Evolutionary conservation across 176 grass and related monocot species (phyloP).

Genomic region (Eremochloa ophiuroides): DNA sequence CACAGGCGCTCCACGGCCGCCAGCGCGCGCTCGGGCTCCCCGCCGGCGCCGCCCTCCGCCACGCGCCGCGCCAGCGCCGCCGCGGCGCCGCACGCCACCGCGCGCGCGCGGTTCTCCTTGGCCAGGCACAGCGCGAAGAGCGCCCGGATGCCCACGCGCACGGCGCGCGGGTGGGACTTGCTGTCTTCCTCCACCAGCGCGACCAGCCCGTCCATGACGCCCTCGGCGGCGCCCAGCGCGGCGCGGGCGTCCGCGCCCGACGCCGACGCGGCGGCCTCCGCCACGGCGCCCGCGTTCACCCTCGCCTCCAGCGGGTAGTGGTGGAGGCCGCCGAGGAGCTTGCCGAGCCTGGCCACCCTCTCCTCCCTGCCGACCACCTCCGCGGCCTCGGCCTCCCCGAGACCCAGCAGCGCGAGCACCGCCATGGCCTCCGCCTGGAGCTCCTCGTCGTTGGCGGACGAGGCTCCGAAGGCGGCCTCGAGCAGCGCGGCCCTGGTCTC

Average conservation of each 20-base stretch:
- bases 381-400: slow-evolving; percentile 70
- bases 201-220: slow-evolving; percentile 53
- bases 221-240: slow-evolving; percentile 37
- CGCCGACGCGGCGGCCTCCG: slow-evolving; percentile 56
- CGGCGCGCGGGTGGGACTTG: slow-evolving; percentile 59
- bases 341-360: slow-evolving; percentile 45
- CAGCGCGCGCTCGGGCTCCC: slow-evolving; percentile 57
- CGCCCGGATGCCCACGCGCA: slow-evolving; percentile 64
- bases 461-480: slow-evolving; percentile 47
- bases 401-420: slow-evolving; percentile 56
- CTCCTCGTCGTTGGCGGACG: slow-evolving; percentile 19
- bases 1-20: slow-evolving; percentile 86
- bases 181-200: slow-evolving; percentile 48
- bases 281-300: slow-evolving; percentile 68
- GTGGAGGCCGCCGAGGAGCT: slow-evolving; percentile 25
- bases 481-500: slow-evolving; percentile 75
- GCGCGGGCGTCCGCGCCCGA: slow-evolving; percentile 53
- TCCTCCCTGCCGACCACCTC: slow-evolving; percentile 50
- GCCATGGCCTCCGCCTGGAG: slow-evolving; percentile 66
- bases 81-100: slow-evolving; percentile 55
- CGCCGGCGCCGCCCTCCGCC: slow-evolving; percentile 35
- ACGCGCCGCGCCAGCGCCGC: slow-evolving; percentile 36
- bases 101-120: slow-evolving; percentile 71
- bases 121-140: slow-evolving; percentile 81
- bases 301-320: slow-evolving; percentile 39